phyloP scores from a whole-genome alignment of 2,329 filamentous ascomycete species.

The Decorospora gaudefroyi region DNA sequence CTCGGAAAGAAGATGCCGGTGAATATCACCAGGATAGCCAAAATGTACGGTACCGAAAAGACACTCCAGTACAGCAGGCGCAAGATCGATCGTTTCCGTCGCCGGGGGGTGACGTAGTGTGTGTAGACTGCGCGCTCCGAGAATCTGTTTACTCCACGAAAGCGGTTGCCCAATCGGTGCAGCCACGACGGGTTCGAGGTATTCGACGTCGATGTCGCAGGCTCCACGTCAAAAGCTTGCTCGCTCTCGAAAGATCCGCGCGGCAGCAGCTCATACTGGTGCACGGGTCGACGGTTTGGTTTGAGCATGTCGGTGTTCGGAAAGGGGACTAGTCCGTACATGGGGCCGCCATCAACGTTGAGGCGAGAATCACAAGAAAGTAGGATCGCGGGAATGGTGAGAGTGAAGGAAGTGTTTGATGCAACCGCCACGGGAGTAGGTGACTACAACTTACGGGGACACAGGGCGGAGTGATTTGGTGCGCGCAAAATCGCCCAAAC shows the following conservation, averaged over 20 bases:
- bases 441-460: background rate
- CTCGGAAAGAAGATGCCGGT: slow-evolving; percentile 59
- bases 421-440: background rate
- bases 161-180: slow-evolving; percentile 18
- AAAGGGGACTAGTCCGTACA: slow-evolving; percentile 12
- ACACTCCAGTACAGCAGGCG: slow-evolving; percentile 40
- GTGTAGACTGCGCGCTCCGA: slow-evolving; percentile 38
- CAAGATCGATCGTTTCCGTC: slow-evolving; percentile 38
- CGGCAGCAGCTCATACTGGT: slow-evolving; percentile 44
- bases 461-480: background rate
- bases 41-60: slow-evolving; percentile 41
- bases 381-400: background rate
- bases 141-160: slow-evolving; percentile 35
- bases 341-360: slow-evolving; percentile 16
- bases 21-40: slow-evolving; percentile 48
- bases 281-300: slow-evolving; percentile 23
- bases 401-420: background rate
- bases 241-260: slow-evolving; percentile 36
- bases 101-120: slow-evolving; percentile 42
- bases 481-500: background rate
- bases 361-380: no score
- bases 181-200: slow-evolving; percentile 38
- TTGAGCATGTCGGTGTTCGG: slow-evolving; percentile 20
- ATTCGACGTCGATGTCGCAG: slow-evolving; percentile 10
- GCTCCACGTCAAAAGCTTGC: slow-evolving; percentile 19